Evolutionary conservation across 176 grass and related monocot species (phyloP), one percentile per base, ranked within the genome.

Genomic region (Melocanna baccifera): DNA sequence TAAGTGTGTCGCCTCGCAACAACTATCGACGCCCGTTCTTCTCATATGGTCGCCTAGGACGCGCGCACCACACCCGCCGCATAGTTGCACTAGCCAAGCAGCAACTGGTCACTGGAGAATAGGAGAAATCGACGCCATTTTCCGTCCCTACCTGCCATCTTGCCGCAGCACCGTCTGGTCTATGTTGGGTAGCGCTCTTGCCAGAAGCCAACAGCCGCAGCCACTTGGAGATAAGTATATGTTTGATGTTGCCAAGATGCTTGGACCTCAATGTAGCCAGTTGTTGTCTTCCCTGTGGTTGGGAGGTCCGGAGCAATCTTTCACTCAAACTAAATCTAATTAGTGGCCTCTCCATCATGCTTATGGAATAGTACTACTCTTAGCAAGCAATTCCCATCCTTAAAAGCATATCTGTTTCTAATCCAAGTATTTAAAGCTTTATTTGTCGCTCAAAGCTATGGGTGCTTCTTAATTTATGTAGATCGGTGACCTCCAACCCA

Each of bases 221-320:
- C 34, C 34, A 36, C 34, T 36, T 36, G 34, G 32, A 36, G 34
- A 36, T 3, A 36, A 36, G 34, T 36, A 36, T 36, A 36, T 36
- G 51, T 13, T 61, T 61, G 34, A 42, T 77, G 53, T 25, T 25
- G 19, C 18, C 29, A 41, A 43, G 52, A 57, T 26, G 36, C 34
- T 57, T 77, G 53, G 53, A 61, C 13, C 20, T 66, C 18, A 40
- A 13, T 22, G 30, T 13, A 36, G 37, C 52, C 67, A 43, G n/a
- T 36, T 52, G 67, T 30, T 22, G 30, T 39, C 42, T 41, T 62
- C 76, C 42, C 56, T 71, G 75, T 47, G 5, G 67, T 56, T 56
- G 56, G 36, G 32, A 73, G 11, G 77, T 74, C 43, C 46, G 53
- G 45, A 70, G n/a, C 12, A 85, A 77, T 77, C 37, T 58, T 58